Percentiles rank a stretch among this genome's conserved stretches.
Conservation (phyloP, 2,329 filamentous ascomycete genomes). For the Neoscytalidium dimidiatum region DNA sequence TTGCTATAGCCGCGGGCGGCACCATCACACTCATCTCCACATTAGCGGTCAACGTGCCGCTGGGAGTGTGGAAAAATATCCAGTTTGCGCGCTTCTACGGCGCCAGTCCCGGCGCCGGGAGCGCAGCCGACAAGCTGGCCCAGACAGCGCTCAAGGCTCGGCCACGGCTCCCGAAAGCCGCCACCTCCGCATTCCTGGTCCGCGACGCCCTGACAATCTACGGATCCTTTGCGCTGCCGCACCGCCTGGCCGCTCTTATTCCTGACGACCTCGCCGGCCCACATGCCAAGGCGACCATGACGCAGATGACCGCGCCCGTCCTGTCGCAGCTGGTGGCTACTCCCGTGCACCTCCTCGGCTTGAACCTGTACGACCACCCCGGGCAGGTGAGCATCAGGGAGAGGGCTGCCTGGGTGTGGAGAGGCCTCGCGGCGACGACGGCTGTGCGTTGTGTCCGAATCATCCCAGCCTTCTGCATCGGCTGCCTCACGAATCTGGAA, state of each 20-base stretch:
- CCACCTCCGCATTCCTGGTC: conserved; percentile 30
- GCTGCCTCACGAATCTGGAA: conserved; percentile 29
- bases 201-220: conserved; percentile 35
- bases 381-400: conserved; percentile 5
- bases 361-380: conserved; percentile 28
- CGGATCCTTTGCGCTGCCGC: conserved; percentile 32
- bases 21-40: conserved; percentile 31
- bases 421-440: conserved; percentile 26
- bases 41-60: conserved; percentile 30
- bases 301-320: conserved; percentile 32
- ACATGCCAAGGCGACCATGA: conserved; percentile 26
- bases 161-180: conserved; percentile 18
- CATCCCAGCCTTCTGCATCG: conserved; percentile 33
- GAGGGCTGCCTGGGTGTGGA: conserved; percentile 23
- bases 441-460: conserved; percentile 31
- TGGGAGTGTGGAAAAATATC: conserved; percentile 33
- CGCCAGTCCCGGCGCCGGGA: background rate
- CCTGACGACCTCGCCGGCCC: conserved; percentile 25
- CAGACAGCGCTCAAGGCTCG: background rate
- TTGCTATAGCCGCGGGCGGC: conserved; percentile 22
- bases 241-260: conserved; percentile 26
- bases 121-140: conserved; percentile 6
- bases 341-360: conserved; percentile 30
- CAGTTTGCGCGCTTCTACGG: conserved; percentile 32
- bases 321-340: conserved; percentile 32